These are phyloP conservation scores for Backusella circina DNA, from an alignment of 192 early-diverging fungal genomes.

Conservation along the genomic window DNA sequence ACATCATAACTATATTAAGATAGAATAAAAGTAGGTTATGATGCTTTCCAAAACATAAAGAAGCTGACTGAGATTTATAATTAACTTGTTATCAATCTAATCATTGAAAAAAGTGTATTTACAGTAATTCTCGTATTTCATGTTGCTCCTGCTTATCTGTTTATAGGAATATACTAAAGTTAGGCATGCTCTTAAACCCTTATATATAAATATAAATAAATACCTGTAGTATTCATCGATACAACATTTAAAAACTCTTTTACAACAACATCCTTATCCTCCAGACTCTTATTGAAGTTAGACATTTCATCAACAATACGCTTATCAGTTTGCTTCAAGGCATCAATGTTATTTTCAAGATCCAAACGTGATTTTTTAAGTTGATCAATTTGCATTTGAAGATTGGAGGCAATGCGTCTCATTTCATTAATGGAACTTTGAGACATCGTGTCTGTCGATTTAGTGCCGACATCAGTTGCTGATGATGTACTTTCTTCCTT, in stretches of 20 bases:
- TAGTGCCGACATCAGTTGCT: background rate
- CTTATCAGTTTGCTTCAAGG: background rate
- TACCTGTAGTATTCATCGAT: background rate
- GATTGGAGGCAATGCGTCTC: background rate
- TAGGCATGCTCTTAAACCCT: background rate
- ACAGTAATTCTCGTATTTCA: slow-evolving; percentile 29
- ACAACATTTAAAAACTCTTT: slow-evolving; percentile 18
- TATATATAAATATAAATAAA: background rate
- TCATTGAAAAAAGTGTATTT: no score
- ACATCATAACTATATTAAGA: no score
- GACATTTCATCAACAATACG: slow-evolving; percentile 33
- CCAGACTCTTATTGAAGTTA: slow-evolving; percentile 43
- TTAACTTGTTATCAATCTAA: no score
- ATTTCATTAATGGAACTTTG: background rate
- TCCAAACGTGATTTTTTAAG: background rate
- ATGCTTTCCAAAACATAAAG: no score
- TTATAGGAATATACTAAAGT: background rate
- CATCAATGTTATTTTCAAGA: background rate
- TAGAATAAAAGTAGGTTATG: no score
- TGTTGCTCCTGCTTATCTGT: background rate
- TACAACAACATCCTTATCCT: slow-evolving; percentile 45
- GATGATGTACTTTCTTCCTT: background rate
- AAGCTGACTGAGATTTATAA: no score
- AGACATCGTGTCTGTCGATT: background rate
- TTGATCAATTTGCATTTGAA: slow-evolving; percentile 16